Percentiles rank a stretch among this genome's conserved stretches.
These are phyloP conservation scores for Backusella liffmaniae DNA, from an alignment of 192 early-diverging fungal species.

Conservation along the genomic window DNA sequence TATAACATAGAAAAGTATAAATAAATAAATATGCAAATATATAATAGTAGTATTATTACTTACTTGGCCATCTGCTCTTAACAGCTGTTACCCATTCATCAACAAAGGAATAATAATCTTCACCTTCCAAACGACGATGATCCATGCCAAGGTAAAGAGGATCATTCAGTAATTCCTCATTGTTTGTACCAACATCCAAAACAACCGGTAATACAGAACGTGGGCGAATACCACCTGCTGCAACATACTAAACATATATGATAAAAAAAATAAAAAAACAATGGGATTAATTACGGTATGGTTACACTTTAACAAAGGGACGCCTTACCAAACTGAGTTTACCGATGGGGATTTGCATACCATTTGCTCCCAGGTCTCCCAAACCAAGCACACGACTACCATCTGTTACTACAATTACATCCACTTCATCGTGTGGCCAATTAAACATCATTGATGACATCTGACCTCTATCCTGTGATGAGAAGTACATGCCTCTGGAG, in stretches of 20 bases:
- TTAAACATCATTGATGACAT: slow-evolving; percentile 59
- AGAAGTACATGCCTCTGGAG: slow-evolving; percentile 56
- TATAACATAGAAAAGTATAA: background rate
- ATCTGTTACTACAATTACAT: slow-evolving; percentile 41
- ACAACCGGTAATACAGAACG: slow-evolving; percentile 37
- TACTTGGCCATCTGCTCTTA: slow-evolving; percentile 54
- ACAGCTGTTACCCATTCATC: slow-evolving; percentile 56
- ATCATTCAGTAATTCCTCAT: slow-evolving; percentile 32
- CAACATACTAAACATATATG: slow-evolving; percentile 28
- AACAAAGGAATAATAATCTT: slow-evolving; percentile 50
- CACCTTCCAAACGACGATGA: slow-evolving; percentile 33
- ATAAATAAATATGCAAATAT: background rate
- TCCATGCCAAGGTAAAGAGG: slow-evolving; percentile 40
- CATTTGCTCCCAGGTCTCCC: slow-evolving; percentile 39
- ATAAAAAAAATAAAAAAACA: background rate
- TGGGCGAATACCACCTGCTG: slow-evolving; percentile 38
- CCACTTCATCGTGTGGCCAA: slow-evolving; percentile 57
- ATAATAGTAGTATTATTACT: slow-evolving; percentile 9
- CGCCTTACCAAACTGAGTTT: slow-evolving; percentile 39
- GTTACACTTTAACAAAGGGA: background rate
- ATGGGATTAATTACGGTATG: background rate
- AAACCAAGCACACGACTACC: slow-evolving; percentile 37
- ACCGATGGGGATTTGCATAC: slow-evolving; percentile 42
- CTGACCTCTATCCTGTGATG: slow-evolving; percentile 45
- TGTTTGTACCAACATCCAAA: slow-evolving; percentile 39